Base-by-base conservation (phyloP, 345 rosid genomes). In the Microthlaspi erraticum region DNA sequence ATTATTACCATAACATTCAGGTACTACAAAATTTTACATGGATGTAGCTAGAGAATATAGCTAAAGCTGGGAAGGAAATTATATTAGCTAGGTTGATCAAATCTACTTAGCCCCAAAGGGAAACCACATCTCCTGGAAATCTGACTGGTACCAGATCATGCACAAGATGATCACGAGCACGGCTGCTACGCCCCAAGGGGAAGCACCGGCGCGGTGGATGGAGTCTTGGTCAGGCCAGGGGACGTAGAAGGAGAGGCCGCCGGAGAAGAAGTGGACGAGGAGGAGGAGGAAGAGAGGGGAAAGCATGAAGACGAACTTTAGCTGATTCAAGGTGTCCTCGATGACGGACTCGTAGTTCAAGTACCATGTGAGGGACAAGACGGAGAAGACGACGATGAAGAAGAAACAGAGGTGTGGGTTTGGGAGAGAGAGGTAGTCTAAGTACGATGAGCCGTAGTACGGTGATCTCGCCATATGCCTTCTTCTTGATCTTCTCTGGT, bases 111-210 rank as follows among this genome's bases (percentile, higher is more conserved):
- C 60, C 34, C 79, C 79, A 61, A 83, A 72, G 17, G 92, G 89
- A 48, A 87, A 87, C 87, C 87, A 84, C 44, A 74, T 81, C 81
- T 87, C 86, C 12, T 78, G 87, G 11, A 87, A 73, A 16, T 65
- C 72, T 38, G 88, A 87, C 63, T 84, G 88, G 68, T 81, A 84
- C 37, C 86, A 83, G 17, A 84, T 64, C 86, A 87, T 80, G 66
- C 81, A 65, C 38, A 84, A 34, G 64, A 87, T 82, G 54, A 84
- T 48, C 5, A 81, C 87, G 18, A 87, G 86, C 12, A 87, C 58
- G 14, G 81, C 78, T 13, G 74, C 89, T 13, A 83, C 86, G 0
- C 89, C 89, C 87, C 89, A 84, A 10, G 92, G 87, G 29, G 83
- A 79, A 39, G 83, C 82, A 55, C 88, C 87, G 0, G 83, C 88